phyloP scores from a whole-genome alignment of 352 stramenopile species.

The Phytophthora megakarya region DNA sequence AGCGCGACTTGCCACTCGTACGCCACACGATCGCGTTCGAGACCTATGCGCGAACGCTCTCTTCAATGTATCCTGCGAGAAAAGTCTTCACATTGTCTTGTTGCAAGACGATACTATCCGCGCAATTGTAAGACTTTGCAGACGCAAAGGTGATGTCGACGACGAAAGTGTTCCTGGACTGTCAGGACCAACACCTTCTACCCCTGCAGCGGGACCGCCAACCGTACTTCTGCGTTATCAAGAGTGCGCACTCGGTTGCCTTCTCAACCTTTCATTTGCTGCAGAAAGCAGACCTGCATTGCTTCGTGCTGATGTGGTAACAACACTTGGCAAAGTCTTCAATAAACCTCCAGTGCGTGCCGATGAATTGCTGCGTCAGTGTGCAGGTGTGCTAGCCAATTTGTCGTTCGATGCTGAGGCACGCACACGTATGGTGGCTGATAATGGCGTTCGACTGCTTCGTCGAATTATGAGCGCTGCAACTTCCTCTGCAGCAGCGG shows the following conservation, averaged over 20 bases:
- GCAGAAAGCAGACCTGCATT: slow-evolving; percentile 65
- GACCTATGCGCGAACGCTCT: slow-evolving; percentile 78
- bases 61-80: slow-evolving; percentile 83
- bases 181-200: slow-evolving; percentile 40
- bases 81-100: slow-evolving; percentile 63
- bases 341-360: slow-evolving; percentile 60
- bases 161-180: slow-evolving; percentile 41
- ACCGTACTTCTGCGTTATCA: slow-evolving; percentile 60
- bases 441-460: slow-evolving; percentile 65
- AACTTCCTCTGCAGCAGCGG: slow-evolving; percentile 21
- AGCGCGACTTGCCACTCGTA: slow-evolving; percentile 43
- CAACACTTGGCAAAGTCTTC: slow-evolving; percentile 71
- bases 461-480: slow-evolving; percentile 68
- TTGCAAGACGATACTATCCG: slow-evolving; percentile 78
- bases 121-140: slow-evolving; percentile 70
- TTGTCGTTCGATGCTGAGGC: slow-evolving; percentile 76
- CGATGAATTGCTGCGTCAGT: slow-evolving; percentile 72
- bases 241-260: slow-evolving; percentile 72
- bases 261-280: slow-evolving; percentile 85
- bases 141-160: slow-evolving; percentile 60
- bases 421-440: slow-evolving; percentile 60
- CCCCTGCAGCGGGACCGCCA: slow-evolving; percentile 26
- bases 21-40: slow-evolving; percentile 56
- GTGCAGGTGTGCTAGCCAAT: slow-evolving; percentile 67
- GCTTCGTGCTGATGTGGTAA: slow-evolving; percentile 62